phyloP scores from a whole-genome alignment of 305 asterid genomes.

The Rubia tinctorum region DNA sequence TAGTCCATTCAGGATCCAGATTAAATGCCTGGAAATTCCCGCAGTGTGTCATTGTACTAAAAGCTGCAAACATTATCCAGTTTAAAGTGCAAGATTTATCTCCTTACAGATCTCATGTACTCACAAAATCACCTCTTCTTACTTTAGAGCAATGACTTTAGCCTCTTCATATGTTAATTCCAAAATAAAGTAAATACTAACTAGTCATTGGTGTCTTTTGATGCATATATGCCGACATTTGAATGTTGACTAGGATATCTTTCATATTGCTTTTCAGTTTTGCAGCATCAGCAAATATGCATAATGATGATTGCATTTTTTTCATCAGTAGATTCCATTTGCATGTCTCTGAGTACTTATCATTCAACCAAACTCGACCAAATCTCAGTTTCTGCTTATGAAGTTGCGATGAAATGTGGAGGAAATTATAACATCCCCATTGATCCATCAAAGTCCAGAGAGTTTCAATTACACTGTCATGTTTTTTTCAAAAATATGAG shows the following conservation, averaged over 20 bases:
- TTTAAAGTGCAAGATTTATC: slow-evolving; percentile 9
- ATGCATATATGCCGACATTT: slow-evolving; percentile 11
- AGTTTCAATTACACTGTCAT: no score
- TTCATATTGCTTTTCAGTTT: slow-evolving; percentile 10
- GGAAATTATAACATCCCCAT: neutral
- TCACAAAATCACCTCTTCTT: slow-evolving; percentile 6
- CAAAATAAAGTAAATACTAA: slow-evolving; percentile 10
- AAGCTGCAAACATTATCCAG: slow-evolving; percentile 1
- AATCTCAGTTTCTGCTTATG: neutral
- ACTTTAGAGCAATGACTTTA: slow-evolving; percentile 24
- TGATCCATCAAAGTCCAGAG: no score
- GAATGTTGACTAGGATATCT: slow-evolving; percentile 22
- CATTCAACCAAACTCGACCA: neutral
- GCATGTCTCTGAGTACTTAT: neutral
- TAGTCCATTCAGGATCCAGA: neutral
- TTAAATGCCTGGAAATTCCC: neutral
- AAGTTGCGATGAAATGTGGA: neutral
- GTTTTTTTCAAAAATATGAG: no score
- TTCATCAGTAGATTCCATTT: neutral
- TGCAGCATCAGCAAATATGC: slow-evolving; percentile 2
- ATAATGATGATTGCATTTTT: neutral
- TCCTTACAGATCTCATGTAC: slow-evolving; percentile 1
- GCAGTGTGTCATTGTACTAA: neutral
- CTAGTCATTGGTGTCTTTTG: slow-evolving; percentile 21
- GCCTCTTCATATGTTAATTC: slow-evolving; percentile 8